These are phyloP conservation scores for Bipolaris gigantea DNA, from an alignment of 2,329 filamentous ascomycete genomes.

Conservation along the genomic window DNA sequence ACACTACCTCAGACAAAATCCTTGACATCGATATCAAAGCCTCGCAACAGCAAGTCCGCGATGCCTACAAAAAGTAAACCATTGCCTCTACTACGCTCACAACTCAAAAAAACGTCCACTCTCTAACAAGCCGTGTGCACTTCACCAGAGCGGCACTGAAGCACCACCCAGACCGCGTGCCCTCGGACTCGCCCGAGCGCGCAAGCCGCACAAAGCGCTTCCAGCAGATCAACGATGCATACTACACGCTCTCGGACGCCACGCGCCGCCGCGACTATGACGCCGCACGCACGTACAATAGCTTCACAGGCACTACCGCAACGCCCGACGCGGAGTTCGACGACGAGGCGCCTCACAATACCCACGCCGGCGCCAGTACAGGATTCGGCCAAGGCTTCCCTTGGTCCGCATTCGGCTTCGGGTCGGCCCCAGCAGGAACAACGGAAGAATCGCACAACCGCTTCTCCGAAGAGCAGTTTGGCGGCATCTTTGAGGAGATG, in stretches of 20 bases:
- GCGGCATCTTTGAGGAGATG: conserved; percentile 63
- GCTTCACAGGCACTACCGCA: conserved; percentile 48
- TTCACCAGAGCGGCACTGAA: conserved; percentile 75
- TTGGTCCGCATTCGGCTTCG: conserved; percentile 74
- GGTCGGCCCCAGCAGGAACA: conserved; percentile 47
- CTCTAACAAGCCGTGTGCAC: conserved; percentile 3
- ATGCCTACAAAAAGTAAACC: conserved; percentile 84
- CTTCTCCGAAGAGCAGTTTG: conserved; percentile 79
- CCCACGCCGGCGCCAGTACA: not conserved
- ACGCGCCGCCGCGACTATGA: conserved; percentile 82
- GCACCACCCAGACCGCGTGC: conserved; percentile 89
- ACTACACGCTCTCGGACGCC: conserved; percentile 85
- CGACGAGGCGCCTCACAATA: conserved; percentile 51
- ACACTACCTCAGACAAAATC: conserved; percentile 22
- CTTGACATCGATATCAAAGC: conserved; percentile 75
- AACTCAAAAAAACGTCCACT: not conserved
- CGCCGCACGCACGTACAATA: conserved; percentile 63
- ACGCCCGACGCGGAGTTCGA: conserved; percentile 51
- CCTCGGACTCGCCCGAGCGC: conserved; percentile 81
- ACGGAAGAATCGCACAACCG: conserved; percentile 55
- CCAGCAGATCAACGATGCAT: conserved; percentile 90
- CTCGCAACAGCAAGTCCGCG: conserved; percentile 79
- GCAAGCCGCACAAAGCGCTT: conserved; percentile 80
- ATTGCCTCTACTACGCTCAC: not conserved
- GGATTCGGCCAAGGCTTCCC: conserved; percentile 60